These are phyloP conservation scores for Prototheca cutis DNA, from an alignment of 163 green algal species.

Conservation along the genomic window DNA sequence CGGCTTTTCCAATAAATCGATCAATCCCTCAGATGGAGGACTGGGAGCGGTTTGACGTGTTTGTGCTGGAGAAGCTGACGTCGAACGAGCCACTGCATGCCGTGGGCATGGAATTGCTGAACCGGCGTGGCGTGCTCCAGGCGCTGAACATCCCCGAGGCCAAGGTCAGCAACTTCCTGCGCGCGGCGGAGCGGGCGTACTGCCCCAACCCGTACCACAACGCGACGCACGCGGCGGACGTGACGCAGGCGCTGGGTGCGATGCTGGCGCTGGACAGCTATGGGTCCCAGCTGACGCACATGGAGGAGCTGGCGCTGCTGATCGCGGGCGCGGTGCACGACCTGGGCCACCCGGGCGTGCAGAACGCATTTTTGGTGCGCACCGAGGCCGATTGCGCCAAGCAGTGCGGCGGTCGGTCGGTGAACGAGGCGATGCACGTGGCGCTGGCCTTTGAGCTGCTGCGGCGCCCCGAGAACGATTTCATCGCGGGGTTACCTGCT, in stretches of 20 bases:
- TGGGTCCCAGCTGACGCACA: slow-evolving; percentile 35
- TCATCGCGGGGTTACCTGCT: slow-evolving; percentile 34
- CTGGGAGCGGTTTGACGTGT: slow-evolving; percentile 72
- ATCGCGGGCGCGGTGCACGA: slow-evolving; percentile 72
- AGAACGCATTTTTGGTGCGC: slow-evolving; percentile 80
- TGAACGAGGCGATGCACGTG: slow-evolving; percentile 82
- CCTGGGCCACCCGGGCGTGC: slow-evolving; percentile 73
- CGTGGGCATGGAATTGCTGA: slow-evolving; percentile 52
- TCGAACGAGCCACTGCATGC: slow-evolving; percentile 46
- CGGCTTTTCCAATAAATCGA: neutral
- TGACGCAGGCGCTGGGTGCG: slow-evolving; percentile 48
- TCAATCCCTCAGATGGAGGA: too few species aligned
- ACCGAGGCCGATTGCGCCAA: slow-evolving; percentile 46
- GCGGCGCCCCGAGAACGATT: slow-evolving; percentile 44
- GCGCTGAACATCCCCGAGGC: slow-evolving; percentile 23
- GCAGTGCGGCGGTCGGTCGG: slow-evolving; percentile 64
- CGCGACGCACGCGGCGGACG: slow-evolving; percentile 73
- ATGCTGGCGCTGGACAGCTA: slow-evolving; percentile 43
- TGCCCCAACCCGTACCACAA: slow-evolving; percentile 81
- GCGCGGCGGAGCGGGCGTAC: slow-evolving; percentile 43
- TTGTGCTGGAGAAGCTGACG: slow-evolving; percentile 38
- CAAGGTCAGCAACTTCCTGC: slow-evolving; percentile 14
- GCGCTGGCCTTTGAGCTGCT: slow-evolving; percentile 59
- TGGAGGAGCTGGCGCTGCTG: slow-evolving; percentile 73
- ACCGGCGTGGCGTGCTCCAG: slow-evolving; percentile 51